These are phyloP conservation scores for Passiflora organensis DNA, from an alignment of 345 rosid species.

Conservation along the genomic window DNA sequence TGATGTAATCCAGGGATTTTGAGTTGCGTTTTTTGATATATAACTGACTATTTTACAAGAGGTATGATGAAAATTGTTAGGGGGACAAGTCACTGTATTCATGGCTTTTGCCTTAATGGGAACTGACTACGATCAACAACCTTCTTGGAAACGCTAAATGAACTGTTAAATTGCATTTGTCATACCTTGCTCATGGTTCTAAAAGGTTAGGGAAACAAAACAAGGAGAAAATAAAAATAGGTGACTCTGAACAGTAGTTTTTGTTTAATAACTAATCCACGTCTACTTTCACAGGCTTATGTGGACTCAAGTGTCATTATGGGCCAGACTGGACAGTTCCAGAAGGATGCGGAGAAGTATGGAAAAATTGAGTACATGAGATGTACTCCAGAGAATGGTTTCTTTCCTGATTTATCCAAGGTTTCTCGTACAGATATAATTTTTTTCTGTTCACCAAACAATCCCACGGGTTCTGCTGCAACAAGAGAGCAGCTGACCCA, in stretches of 20 bases:
- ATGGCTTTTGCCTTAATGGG: too few species aligned
- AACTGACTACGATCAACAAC: too few species aligned
- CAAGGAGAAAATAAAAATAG: not conserved
- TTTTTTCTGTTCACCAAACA: slow-evolving; percentile 94
- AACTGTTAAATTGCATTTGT: too few species aligned
- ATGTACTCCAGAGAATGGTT: slow-evolving; percentile 90
- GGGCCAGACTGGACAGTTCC: slow-evolving; percentile 84
- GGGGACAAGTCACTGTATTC: too few species aligned
- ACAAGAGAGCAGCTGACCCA: slow-evolving; percentile 72
- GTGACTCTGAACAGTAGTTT: not conserved
- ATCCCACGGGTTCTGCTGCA: slow-evolving; percentile 94
- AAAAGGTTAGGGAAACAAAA: not conserved
- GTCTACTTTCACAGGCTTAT: slow-evolving; percentile 61
- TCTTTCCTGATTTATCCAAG: slow-evolving; percentile 82
- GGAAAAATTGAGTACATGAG: slow-evolving; percentile 87
- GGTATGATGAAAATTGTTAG: too few species aligned
- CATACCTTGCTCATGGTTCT: too few species aligned
- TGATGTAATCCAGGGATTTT: too few species aligned
- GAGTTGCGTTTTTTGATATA: too few species aligned
- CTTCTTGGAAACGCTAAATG: too few species aligned
- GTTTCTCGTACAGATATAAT: slow-evolving; percentile 74
- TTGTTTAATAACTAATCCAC: not conserved
- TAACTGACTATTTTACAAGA: too few species aligned
- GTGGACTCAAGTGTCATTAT: slow-evolving; percentile 94
- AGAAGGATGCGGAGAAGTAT: slow-evolving; percentile 56